phyloP scores from a whole-genome alignment of 176 grass and related monocot species.

The Carex littledalei region DNA sequence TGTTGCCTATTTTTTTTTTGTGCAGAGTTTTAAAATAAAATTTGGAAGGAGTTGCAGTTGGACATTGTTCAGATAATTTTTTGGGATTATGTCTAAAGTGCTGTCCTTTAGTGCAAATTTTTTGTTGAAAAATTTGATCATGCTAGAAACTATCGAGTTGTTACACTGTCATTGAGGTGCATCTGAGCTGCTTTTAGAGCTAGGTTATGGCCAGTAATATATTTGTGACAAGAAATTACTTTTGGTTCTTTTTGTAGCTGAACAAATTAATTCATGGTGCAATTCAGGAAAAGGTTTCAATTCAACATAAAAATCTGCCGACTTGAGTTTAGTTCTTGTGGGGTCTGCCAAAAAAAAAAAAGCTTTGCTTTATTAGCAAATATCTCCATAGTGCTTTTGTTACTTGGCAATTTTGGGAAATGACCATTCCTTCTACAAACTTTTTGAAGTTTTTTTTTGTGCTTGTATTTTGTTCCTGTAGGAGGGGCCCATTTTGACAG shows the following conservation, averaged over 20 bases:
- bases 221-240: neutral
- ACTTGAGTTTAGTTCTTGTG: neutral
- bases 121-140: neutral
- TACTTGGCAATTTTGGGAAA: neutral
- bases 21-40: neutral
- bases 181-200: neutral
- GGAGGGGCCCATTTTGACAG: slow-evolving; percentile 96
- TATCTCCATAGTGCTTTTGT: neutral
- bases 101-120: neutral
- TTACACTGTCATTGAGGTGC: neutral
- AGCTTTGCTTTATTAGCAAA: neutral
- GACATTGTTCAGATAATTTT: neutral
- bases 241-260: neutral
- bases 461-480: slow-evolving; percentile 22
- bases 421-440: neutral
- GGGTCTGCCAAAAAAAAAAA: neutral
- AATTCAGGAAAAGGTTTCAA: neutral
- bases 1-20: neutral
- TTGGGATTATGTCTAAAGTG: neutral
- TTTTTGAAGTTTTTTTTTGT: neutral
- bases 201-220: neutral
- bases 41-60: neutral
- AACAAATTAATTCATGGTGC: neutral
- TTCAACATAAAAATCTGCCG: neutral
- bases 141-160: neutral